These are phyloP conservation scores for Thamnidium elegans DNA, from an alignment of 192 early-diverging fungal genomes.

Conservation along the genomic window DNA sequence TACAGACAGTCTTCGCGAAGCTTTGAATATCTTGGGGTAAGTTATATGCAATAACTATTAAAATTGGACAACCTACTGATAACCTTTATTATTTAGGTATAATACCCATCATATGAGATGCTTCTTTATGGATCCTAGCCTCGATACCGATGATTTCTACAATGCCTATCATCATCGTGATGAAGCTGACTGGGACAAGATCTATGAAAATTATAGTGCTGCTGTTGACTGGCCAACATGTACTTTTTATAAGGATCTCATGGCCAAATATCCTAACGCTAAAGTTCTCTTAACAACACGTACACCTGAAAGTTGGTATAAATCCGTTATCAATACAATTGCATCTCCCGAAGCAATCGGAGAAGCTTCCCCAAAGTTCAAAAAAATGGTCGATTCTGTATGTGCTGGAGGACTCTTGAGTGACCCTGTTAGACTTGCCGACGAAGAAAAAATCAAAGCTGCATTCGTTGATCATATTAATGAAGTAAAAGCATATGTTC, in stretches of 20 bases:
- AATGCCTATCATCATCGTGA: neutral
- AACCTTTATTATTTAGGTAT: neutral
- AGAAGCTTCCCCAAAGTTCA: too few relatives aligned
- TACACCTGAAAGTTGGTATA: conserved; percentile 24
- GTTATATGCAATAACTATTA: too few relatives aligned
- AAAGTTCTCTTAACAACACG: conserved; percentile 24
- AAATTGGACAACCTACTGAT: too few relatives aligned
- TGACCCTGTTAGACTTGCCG: neutral
- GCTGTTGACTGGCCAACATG: conserved; percentile 27
- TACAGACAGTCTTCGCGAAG: too few relatives aligned
- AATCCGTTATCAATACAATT: conserved; percentile 13
- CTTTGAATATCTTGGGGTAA: too few relatives aligned
- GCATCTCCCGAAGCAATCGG: neutral
- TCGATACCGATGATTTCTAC: conserved; percentile 3
- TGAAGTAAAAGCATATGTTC: conserved; percentile 19
- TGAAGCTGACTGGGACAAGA: conserved; percentile 22
- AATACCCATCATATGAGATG: conserved; percentile 12
- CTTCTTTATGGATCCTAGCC: neutral
- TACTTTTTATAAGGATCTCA: conserved; percentile 23
- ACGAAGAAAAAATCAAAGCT: neutral
- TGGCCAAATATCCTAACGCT: conserved; percentile 24
- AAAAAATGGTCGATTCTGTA: too few relatives aligned
- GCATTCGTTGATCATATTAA: conserved; percentile 11
- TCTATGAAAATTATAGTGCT: conserved; percentile 16
- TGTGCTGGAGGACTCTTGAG: too few relatives aligned